Evolutionary conservation across 129 eudicot genomes (phyloP).

Genomic region (Chrysanthemum seticuspe): DNA sequence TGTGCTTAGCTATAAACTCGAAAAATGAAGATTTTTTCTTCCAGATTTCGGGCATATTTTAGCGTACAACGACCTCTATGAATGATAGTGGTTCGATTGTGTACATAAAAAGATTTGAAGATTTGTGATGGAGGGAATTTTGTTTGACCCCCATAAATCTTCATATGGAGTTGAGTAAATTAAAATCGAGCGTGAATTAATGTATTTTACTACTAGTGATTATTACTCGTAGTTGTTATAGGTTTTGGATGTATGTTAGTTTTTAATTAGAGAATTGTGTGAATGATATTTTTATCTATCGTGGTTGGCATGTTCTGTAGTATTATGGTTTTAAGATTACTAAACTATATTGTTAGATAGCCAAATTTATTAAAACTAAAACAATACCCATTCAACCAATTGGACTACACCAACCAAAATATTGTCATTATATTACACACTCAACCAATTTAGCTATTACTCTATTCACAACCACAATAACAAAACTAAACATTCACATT

Average conservation of each 20-base stretch:
- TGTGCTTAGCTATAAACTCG: neutral
- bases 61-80: conserved; percentile 15
- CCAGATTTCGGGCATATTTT: conserved; percentile 12
- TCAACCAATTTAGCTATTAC: too few relatives aligned
- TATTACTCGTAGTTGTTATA: neutral
- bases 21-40: conserved; percentile 11
- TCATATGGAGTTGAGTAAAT: neutral
- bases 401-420: too few relatives aligned
- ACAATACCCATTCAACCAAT: too few relatives aligned
- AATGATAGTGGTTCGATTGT: conserved; percentile 17
- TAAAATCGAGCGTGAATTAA: neutral
- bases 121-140: conserved; percentile 20
- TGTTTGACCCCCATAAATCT: conserved; percentile 17
- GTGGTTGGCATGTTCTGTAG: neutral
- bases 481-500: too few relatives aligned
- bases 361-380: too few relatives aligned
- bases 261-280: conserved; percentile 19
- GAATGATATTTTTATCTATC: conserved; percentile 11
- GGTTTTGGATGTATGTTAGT: conserved; percentile 9
- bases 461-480: too few relatives aligned
- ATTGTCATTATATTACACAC: too few relatives aligned
- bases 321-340: neutral
- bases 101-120: conserved; percentile 26
- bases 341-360: too few relatives aligned
- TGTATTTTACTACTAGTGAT: conserved; percentile 8